phyloP scores from a whole-genome alignment of 352 stramenopile species.

The Aphanomyces astaci region DNA sequence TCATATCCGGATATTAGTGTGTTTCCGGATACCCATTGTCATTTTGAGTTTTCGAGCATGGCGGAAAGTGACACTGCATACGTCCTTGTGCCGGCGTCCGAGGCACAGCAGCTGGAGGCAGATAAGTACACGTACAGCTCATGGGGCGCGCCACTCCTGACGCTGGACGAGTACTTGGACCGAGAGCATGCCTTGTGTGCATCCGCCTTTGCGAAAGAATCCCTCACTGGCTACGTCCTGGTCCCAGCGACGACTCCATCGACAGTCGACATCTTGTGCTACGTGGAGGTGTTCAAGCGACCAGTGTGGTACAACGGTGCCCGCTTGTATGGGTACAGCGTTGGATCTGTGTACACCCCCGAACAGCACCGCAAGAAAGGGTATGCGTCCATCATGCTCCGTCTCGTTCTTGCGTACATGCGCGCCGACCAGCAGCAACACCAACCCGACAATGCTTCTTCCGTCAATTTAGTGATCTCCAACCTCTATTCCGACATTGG shows the following conservation, averaged over 20 bases:
- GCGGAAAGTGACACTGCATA: neutral
- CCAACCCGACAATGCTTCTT: neutral
- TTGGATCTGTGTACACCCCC: slow-evolving; percentile 9
- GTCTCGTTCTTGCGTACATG: neutral
- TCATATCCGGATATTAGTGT: neutral
- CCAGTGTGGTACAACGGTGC: neutral
- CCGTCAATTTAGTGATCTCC: neutral
- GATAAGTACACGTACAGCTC: neutral
- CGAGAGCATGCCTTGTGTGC: neutral
- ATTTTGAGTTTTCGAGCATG: neutral
- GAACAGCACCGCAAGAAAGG: slow-evolving; percentile 7
- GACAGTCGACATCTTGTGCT: slow-evolving; percentile 2
- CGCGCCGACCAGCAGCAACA: neutral
- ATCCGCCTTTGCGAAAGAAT: neutral
- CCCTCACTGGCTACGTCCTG: slow-evolving; percentile 4
- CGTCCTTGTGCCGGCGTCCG: neutral
- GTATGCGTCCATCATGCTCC: slow-evolving; percentile 9
- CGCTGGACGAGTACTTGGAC: neutral
- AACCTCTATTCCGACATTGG: slow-evolving; percentile 18
- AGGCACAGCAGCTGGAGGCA: neutral
- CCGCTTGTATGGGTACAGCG: neutral
- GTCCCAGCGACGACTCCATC: neutral
- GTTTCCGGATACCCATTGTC: neutral
- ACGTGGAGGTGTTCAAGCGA: slow-evolving; percentile 8
- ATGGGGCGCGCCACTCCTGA: slow-evolving; percentile 2